These are phyloP conservation scores for Penicillium rolfsii DNA, from an alignment of 2,329 filamentous ascomycete species.

Conservation along the genomic window DNA sequence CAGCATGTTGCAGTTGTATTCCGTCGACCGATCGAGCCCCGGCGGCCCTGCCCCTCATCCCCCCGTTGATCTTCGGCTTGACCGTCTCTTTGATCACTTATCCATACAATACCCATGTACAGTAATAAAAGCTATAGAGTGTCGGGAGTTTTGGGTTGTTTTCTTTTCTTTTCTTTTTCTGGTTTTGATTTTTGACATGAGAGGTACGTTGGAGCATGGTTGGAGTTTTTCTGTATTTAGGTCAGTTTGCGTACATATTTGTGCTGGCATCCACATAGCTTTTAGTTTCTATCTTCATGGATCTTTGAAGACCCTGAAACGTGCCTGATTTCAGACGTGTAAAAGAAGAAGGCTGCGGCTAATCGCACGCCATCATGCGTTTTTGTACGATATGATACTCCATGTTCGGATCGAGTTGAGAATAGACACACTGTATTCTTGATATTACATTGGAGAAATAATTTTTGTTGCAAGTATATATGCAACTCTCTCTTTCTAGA, in stretches of 20 bases:
- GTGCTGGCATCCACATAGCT: neutral
- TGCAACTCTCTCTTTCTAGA: too few species aligned
- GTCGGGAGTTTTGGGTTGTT: slow-evolving; percentile 18
- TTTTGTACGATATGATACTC: too few species aligned
- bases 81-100: neutral
- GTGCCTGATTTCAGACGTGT: neutral
- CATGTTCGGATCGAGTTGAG: too few species aligned
- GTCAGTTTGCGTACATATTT: neutral
- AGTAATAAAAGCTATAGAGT: slow-evolving; percentile 23
- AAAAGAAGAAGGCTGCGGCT: too few species aligned
- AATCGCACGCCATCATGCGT: too few species aligned
- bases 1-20: neutral
- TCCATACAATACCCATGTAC: slow-evolving; percentile 22
- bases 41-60: neutral
- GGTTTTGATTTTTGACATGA: neutral
- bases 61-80: neutral
- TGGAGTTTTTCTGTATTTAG: slow-evolving; percentile 15
- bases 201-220: neutral
- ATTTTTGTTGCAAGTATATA: too few species aligned
- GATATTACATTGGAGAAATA: too few species aligned
- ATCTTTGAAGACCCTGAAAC: neutral
- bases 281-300: neutral
- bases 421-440: too few species aligned
- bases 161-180: neutral
- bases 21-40: neutral